Base-by-base conservation (phyloP, 495 filamentous ascomycete genomes). In the Thermothielavioides terrestris region DNA sequence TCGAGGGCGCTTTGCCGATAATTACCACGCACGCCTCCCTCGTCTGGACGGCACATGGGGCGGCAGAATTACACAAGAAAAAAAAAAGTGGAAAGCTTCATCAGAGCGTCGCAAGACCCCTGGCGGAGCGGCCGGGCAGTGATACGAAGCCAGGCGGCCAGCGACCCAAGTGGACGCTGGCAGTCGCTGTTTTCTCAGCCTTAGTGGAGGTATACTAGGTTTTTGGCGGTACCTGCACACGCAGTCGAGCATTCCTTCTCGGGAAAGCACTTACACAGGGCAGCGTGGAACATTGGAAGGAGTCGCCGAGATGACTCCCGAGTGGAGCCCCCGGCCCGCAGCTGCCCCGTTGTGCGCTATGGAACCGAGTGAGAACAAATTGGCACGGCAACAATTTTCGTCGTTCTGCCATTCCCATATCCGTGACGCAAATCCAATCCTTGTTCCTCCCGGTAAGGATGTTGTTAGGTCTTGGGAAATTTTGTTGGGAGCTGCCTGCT, bases 291-390 rank as follows among this genome's bases (percentile, higher is more conserved):
- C 46, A 40, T 34, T 32, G 38, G 39, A 20, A 56, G 45, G 49
- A 52, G 54, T 52, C 49, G 37, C 54, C 54, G 54, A 56, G 46
- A 49, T 56, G 44, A 52, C 44, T 46, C 43, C 46, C 48, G 25
- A 32, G 46, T 39, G 39, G 40, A 23, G 18, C 18, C 49, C 54
- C 39, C 40, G 53, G 41, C n/a, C n/a, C n/a, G n/a, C n/a, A n/a
- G n/a, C n/a, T n/a, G n/a, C n/a, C n/a, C n/a, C n/a, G n/a, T n/a
- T n/a, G n/a, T n/a, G n/a, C n/a, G n/a, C n/a, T n/a, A n/a, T n/a
- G n/a, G n/a, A n/a, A n/a, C n/a, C n/a, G n/a, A n/a, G n/a, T n/a
- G n/a, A n/a, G 31, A 34, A 6, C 32, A 52, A 52, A 45, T 45
- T 45, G 26, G n/a, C 32, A 39, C 39, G 11, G 17, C 49, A 14